Evolutionary conservation across 1,284 basidiomycete genomes (phyloP), one percentile per base, ranked within the genome.

Genomic region (Cryptococcus deneoformans): DNA sequence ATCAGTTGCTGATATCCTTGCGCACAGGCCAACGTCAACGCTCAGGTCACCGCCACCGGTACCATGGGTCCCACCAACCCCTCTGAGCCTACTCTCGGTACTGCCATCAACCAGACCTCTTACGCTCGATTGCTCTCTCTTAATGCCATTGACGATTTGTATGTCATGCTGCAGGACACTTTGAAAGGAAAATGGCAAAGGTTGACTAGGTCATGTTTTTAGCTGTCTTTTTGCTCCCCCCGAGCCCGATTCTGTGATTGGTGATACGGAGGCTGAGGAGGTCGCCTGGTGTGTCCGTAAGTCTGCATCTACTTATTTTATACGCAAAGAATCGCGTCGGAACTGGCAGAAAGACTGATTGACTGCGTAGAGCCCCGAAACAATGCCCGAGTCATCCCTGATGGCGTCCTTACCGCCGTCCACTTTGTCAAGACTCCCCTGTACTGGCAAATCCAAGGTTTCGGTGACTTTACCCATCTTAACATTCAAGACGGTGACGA

Each of bases 231-330:
- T 67, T 82, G 85, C 56, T 66, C 85, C 58, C 69, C 79, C 72
- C 78, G 68, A 66, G 35, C 60, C 72, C 16, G 65, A 68, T 61
- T 63, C 62, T 14, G 65, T 75, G 9, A 79, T 85, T 56, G 82
- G 82, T 47, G 75, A 83, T 57, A 79, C 79, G 29, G 83, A 85
- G 72, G 74, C 69, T 46, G 69, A 76, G 57, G 79, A 79, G 57
- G 83, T 84, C 46, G 80, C 82, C 14, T 84, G 79, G 78, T 84
- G 83, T 75, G 81, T 81, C 54, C 79, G 70, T 72, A 54, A 59
- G 70, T 69, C 20, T 34, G 2, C 5, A 11, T 42, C 7, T 46
- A 1, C 14, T 34, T 36, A 16, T 34, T 34, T 40, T 37, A 29
- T 29, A 29, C 29, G 29, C 29, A 29, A 29, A 29, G 29, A 29